Base-by-base conservation (phyloP, 352 stramenopile species). In the Phytophthora macrochlamydospora region DNA sequence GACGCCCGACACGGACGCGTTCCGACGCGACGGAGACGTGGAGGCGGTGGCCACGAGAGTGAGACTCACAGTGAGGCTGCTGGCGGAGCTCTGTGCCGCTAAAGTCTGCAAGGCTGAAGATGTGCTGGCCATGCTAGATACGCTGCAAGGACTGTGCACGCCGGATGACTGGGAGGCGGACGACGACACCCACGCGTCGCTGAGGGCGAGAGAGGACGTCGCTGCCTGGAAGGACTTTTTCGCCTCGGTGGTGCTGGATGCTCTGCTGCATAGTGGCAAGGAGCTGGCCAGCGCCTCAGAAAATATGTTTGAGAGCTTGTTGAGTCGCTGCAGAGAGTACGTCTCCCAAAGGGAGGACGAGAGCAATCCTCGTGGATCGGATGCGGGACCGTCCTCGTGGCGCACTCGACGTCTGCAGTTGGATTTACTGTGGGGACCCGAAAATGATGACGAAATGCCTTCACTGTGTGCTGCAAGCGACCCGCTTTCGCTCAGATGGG, bases 181-280 rank as follows among this genome's bases (percentile, higher is more conserved):
- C 7, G 70, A 73, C 4, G 83, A 90, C 40, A 76, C 80, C 2
- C 53, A 73, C 14, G 48, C 55, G 8, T 75, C 73, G 8, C 57
- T 89, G 13, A 62, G 79, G 18, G 62, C 60, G 2, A 66, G 71
- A 3, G 83, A 94, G 58, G 60, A 92, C 55, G 67, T 73, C 0
- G 75, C 74, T 0, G 85, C 87, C 11, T 91, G 85, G 76, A 93
- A 95, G 53, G 87, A 95, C 59, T 93, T 89, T 38, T 84, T 92
- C 54, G 79, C 81, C 1, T 76, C 76, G 2, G 62, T 93, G 38
- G 85, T 93, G 45, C 72, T 95, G 28, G 82, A 93, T 52, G 78
- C 83, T 29, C 56, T 95, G 35, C 51, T 93, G 2, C 82, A 92
- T 52, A 74, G 71, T 59, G 87, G 87, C 0, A 69, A 87, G 14